These are phyloP conservation scores for Pachysandra terminalis DNA, from an alignment of 164 flowering plant genomes.

Conservation along the genomic window DNA sequence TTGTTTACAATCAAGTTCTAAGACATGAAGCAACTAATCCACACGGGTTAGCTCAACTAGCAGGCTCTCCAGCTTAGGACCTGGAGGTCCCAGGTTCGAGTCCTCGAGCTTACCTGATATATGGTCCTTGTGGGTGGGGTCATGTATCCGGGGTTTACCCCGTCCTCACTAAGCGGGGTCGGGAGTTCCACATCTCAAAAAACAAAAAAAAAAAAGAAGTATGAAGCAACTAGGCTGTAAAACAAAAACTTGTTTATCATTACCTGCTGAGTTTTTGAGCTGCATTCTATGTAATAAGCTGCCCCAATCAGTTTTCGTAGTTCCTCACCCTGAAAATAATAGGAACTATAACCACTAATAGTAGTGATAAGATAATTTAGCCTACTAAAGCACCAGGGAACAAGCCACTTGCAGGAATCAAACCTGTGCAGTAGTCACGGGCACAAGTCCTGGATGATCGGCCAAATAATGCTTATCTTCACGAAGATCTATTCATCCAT, in stretches of 20 bases:
- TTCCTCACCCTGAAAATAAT: conserved; percentile 81
- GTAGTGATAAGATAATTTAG: conserved; percentile 1
- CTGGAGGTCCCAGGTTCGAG: too few species aligned
- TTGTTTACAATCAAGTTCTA: too few species aligned
- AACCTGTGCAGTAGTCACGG: conserved; percentile 89
- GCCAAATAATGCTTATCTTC: too few species aligned
- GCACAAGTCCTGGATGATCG: too few species aligned
- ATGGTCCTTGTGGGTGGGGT: too few species aligned
- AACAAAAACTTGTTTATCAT: neutral
- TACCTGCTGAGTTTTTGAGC: conserved; percentile 99
- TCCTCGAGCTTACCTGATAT: too few species aligned
- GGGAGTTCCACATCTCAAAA: too few species aligned
- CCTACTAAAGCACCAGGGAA: conserved; percentile 4
- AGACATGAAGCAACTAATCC: too few species aligned
- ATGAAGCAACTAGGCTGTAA: neutral
- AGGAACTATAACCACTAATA: conserved; percentile 4
- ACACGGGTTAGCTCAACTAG: too few species aligned
- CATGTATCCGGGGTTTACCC: too few species aligned
- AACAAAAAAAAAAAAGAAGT: neutral
- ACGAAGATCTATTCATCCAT: conserved; percentile 72
- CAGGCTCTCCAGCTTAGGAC: too few species aligned
- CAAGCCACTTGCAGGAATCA: conserved; percentile 6
- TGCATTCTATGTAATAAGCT: conserved; percentile 84
- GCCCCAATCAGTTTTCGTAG: conserved; percentile 94
- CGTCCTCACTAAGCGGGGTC: too few species aligned